phyloP scores from a whole-genome alignment of 2,329 filamentous ascomycete species.

The Volutella citrinella region DNA sequence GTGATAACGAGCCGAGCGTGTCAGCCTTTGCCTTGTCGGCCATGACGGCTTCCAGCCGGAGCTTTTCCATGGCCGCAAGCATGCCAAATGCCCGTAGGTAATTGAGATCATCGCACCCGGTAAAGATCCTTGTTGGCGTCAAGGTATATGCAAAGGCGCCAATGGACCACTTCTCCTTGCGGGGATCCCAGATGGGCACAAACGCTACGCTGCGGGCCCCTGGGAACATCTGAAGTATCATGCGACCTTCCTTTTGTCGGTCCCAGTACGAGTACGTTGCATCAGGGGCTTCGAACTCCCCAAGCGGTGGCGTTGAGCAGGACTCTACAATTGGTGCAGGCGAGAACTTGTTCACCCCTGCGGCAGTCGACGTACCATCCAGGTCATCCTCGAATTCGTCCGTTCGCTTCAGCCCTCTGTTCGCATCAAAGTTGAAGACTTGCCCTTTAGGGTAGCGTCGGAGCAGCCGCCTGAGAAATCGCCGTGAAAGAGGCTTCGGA shows the following conservation, averaged over 20 bases:
- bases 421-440: conserved; percentile 42
- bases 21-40: conserved; percentile 52
- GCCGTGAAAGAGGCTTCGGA: no score
- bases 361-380: background rate
- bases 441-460: conserved; percentile 44
- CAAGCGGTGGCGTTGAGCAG: conserved; percentile 1
- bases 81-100: conserved; percentile 51
- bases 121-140: conserved; percentile 41
- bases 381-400: conserved; percentile 30
- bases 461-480: conserved; percentile 38
- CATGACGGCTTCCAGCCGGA: conserved; percentile 36
- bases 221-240: conserved; percentile 36
- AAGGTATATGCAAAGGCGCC: conserved; percentile 49
- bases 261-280: conserved; percentile 9
- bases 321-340: background rate
- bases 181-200: conserved; percentile 46
- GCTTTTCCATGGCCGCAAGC: conserved; percentile 55
- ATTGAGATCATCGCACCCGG: conserved; percentile 45
- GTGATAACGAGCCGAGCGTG: conserved; percentile 58
- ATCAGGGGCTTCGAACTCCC: conserved; percentile 9
- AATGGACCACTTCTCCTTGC: conserved; percentile 45
- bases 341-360: background rate
- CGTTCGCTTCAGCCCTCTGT: conserved; percentile 32
- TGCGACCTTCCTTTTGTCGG: conserved; percentile 9
- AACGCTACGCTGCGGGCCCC: conserved; percentile 44